phyloP scores from a whole-genome alignment of 2,329 filamentous ascomycete species.

The Fusarium fracticaudum region DNA sequence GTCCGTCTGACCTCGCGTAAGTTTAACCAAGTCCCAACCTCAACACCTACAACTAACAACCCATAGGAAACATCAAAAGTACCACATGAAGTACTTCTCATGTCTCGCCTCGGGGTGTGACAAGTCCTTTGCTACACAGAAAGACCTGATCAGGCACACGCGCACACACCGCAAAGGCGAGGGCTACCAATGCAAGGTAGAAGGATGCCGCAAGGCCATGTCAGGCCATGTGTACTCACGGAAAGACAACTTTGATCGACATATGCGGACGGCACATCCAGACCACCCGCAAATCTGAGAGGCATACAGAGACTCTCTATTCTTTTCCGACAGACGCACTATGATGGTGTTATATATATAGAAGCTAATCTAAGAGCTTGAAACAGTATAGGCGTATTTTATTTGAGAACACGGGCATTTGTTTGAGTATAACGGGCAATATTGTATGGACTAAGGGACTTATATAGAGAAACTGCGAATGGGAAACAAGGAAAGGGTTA shows the following conservation, averaged over 20 bases:
- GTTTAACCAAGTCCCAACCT: neutral
- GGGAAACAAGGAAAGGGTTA: neutral
- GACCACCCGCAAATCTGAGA: conserved; percentile 39
- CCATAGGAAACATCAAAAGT: conserved; percentile 42
- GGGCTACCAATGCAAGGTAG: conserved; percentile 40
- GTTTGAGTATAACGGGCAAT: conserved; percentile 18
- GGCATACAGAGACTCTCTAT: conserved; percentile 32
- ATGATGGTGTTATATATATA: neutral
- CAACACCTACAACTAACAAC: conserved; percentile 2
- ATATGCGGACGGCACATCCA: conserved; percentile 43
- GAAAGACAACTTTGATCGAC: conserved; percentile 43
- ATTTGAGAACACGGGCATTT: conserved; percentile 8
- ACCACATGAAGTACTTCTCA: conserved; percentile 43
- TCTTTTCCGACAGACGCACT: conserved; percentile 27
- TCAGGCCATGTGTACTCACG: conserved; percentile 42
- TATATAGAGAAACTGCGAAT: conserved; percentile 3
- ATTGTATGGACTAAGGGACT: conserved; percentile 8
- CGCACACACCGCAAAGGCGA: conserved; percentile 42
- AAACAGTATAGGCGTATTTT: conserved; percentile 14
- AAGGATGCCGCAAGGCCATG: conserved; percentile 42
- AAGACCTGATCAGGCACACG: conserved; percentile 40
- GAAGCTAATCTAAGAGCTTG: conserved; percentile 12
- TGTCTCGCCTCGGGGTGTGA: conserved; percentile 40
- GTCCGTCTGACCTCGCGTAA: conserved; percentile 43
- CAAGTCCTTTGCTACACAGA: conserved; percentile 42